Evolutionary conservation across 2,329 filamentous ascomycete genomes (phyloP), one percentile per base, ranked within the genome.

Genomic region (Ascochyta koolunga): DNA sequence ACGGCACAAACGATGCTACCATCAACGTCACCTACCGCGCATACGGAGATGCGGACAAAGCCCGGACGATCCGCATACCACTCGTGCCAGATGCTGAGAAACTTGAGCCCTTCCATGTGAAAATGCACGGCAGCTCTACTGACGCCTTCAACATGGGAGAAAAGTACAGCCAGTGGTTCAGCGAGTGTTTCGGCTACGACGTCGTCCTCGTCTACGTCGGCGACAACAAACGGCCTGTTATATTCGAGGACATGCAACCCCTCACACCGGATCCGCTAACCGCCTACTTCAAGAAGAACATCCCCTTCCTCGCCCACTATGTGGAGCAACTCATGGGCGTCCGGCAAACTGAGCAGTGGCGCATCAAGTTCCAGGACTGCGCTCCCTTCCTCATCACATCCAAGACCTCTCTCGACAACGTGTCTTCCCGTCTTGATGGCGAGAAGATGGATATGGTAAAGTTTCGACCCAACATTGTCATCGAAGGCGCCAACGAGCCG

Each of bases 331-430:
- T 66, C 61, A 57, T 78, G 72, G 74, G 66, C 72, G 24, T 72
- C 66, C 29, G 62, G 49, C 50, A 63, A 72, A 39, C 55, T 57
- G 29, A 64, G 54, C 43, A 68, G 46, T 59, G 43, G 47, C 50
- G 67, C 19, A 80, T 93, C 37, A 85, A 83, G 2, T 95, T 93
- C 74, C 84, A 86, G 33, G 90, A 95, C 73, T 84, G 84, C 59
- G 89, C 90, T 1, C 88, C 90, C 0, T 89, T 89, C 70, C 82
- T 96, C 13, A 74, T 96, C 21, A 82, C 88, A 5, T 90, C 87
- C 0, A 81, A 86, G 56, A 82, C 85, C 2, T 95, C 89, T 1
- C 81, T 93, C n/a, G 75, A 80, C 18, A 81, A 90, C 62, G 83
- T 96, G 40, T 85, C 83, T 7, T 67, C 76, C 5, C 65, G 80